Evolutionary conservation across 768 basidiomycete genomes (phyloP).

Genomic region (Pleurotus ostreatus): DNA sequence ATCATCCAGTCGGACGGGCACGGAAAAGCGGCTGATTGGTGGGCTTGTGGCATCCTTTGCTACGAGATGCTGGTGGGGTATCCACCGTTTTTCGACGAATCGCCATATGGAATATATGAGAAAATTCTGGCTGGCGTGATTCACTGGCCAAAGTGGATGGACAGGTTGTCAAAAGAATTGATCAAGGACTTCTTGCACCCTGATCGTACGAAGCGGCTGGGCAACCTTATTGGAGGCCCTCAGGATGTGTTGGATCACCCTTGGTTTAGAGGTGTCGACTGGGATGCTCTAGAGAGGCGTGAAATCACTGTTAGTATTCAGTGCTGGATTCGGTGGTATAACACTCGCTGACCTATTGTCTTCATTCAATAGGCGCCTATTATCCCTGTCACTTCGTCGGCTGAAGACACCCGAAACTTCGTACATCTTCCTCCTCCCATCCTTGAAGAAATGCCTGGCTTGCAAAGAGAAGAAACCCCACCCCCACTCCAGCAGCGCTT

Average conservation of each 20-base stretch:
- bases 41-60: slow-evolving; percentile 95
- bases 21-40: slow-evolving; percentile 98
- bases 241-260: slow-evolving; percentile 88
- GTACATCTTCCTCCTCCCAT: slow-evolving; percentile 74
- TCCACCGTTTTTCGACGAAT: slow-evolving; percentile 97
- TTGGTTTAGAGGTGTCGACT: slow-evolving; percentile 95
- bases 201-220: slow-evolving; percentile 86
- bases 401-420: slow-evolving; percentile 86
- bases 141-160: slow-evolving; percentile 88
- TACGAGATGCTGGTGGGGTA: slow-evolving; percentile 99
- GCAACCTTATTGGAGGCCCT: slow-evolving; percentile 90
- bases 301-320: slow-evolving; percentile 69
- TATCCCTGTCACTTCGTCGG: slow-evolving; percentile 73
- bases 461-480: slow-evolving; percentile 59
- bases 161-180: slow-evolving; percentile 84
- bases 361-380: slow-evolving; percentile 66
- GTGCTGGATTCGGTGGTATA: too few relatives aligned
- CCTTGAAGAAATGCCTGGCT: slow-evolving; percentile 76
- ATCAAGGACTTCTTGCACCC: slow-evolving; percentile 87
- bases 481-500: slow-evolving; percentile 58
- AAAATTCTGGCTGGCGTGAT: slow-evolving; percentile 89
- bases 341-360: not conserved
- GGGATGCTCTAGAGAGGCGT: slow-evolving; percentile 81
- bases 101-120: slow-evolving; percentile 98
- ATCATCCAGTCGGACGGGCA: slow-evolving; percentile 98